These are phyloP conservation scores for Chaetomiaceae sp. DNA, from an alignment of 2,329 filamentous ascomycete genomes.

Conservation along the genomic window DNA sequence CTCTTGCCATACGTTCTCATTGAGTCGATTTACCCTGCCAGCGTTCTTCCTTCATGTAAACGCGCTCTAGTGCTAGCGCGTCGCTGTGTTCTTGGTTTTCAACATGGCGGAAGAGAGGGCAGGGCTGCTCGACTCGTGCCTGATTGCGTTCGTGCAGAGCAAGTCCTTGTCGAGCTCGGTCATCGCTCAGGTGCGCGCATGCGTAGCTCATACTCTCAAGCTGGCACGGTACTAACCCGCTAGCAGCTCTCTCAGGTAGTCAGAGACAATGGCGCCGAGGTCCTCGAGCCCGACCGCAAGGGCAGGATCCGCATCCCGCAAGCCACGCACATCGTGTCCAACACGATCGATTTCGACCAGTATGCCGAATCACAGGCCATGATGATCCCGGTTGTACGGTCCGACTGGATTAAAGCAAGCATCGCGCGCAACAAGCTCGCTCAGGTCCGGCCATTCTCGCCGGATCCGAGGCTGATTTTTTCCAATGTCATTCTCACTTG, in stretches of 20 bases:
- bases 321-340: conserved; percentile 55
- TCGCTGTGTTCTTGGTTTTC: conserved; percentile 5
- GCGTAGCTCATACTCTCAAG: neutral
- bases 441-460: conserved; percentile 78
- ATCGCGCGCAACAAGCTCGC: conserved; percentile 63
- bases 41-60: conserved; percentile 15
- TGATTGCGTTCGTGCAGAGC: conserved; percentile 24
- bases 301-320: conserved; percentile 42
- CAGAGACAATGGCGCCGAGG: conserved; percentile 44
- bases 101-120: conserved; percentile 19
- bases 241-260: conserved; percentile 26
- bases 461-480: conserved; percentile 86
- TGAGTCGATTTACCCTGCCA: neutral
- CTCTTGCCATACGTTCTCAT: neutral
- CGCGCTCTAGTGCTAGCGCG: conserved; percentile 6
- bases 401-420: conserved; percentile 71
- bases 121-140: conserved; percentile 19
- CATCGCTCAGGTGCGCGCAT: conserved; percentile 18
- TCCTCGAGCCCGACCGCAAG: conserved; percentile 42
- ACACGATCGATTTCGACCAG: conserved; percentile 85
- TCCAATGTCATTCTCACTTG: conserved; percentile 77
- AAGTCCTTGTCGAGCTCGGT: conserved; percentile 19
- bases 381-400: conserved; percentile 79
- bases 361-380: conserved; percentile 67
- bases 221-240: neutral